Evolutionary conservation across 805 yeast genomes (phyloP).

Genomic region (Candida odintsovae): DNA sequence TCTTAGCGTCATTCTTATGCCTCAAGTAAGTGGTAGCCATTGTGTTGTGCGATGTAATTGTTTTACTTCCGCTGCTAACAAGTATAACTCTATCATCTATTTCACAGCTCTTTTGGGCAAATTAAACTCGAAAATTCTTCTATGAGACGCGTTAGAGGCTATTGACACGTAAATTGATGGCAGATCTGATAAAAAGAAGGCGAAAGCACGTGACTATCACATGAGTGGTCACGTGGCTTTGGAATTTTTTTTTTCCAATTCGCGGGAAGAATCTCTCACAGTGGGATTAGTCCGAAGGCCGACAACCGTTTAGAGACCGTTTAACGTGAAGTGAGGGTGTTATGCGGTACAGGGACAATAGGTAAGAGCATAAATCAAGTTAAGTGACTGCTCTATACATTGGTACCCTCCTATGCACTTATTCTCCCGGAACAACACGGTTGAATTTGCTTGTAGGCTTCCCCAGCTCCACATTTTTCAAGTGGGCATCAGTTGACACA

Average conservation of each 20-base stretch:
- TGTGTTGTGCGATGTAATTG: background rate
- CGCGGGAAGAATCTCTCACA: no score
- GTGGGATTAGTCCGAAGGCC: no score
- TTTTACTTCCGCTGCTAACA: background rate
- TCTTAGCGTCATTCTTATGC: constrained; percentile 61
- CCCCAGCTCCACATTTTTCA: background rate
- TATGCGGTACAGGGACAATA: no score
- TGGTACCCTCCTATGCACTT: no score
- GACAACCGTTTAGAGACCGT: no score
- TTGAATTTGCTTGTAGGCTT: background rate
- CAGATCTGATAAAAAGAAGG: no score
- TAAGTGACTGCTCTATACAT: background rate
- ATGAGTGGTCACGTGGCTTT: background rate
- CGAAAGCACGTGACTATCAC: no score
- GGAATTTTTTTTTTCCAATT: no score
- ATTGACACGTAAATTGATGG: no score
- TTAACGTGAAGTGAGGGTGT: no score
- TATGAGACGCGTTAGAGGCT: background rate
- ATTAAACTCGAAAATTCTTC: background rate
- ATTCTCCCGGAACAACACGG: background rate
- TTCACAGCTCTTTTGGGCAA: background rate
- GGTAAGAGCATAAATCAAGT: no score
- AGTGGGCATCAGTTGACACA: background rate
- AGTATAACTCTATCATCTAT: background rate
- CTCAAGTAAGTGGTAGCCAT: constrained; percentile 23